Evolutionary conservation across 441 rosid genomes (phyloP).

Genomic region (Francoa sonchifolia): DNA sequence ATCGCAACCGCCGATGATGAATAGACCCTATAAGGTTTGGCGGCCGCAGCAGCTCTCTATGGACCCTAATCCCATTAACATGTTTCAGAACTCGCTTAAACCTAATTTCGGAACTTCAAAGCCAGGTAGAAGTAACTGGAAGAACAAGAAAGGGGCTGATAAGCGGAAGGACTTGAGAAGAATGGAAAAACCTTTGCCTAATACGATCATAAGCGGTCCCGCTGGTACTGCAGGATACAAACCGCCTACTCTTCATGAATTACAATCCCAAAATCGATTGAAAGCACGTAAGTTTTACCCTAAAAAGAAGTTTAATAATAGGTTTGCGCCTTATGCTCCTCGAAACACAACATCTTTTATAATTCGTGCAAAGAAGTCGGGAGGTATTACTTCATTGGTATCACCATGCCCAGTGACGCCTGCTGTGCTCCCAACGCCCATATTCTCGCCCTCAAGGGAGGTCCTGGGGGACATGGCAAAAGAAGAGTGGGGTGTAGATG

Average conservation of each 20-base stretch:
- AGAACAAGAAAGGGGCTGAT: slow-evolving; percentile 44
- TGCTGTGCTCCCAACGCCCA: slow-evolving; percentile 68
- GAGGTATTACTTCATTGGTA: slow-evolving; percentile 85
- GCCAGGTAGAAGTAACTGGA: slow-evolving; percentile 50
- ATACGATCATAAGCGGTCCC: slow-evolving; percentile 13
- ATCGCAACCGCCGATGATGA: slow-evolving; percentile 27
- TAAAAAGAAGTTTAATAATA: slow-evolving; percentile 43
- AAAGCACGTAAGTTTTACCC: slow-evolving; percentile 71
- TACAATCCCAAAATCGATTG: slow-evolving; percentile 61
- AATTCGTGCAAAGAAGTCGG: slow-evolving; percentile 76
- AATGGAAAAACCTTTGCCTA: slow-evolving; percentile 25
- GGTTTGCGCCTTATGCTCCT: slow-evolving; percentile 85
- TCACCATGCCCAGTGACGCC: slow-evolving; percentile 90
- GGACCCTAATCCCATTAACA: slow-evolving; percentile 22
- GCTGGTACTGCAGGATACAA: slow-evolving; percentile 41
- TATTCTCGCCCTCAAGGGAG: slow-evolving; percentile 77
- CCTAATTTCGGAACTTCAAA: slow-evolving; percentile 21
- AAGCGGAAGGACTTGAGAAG: slow-evolving; percentile 39
- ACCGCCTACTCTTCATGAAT: slow-evolving; percentile 70
- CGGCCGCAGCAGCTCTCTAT: slow-evolving; percentile 21
- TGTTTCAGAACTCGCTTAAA: slow-evolving; percentile 26
- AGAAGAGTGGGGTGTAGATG: slow-evolving; percentile 98
- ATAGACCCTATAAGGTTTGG: slow-evolving; percentile 42
- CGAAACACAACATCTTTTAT: slow-evolving; percentile 80
- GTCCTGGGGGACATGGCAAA: slow-evolving; percentile 85